Evolutionary conservation across 306 rosid species (phyloP), one percentile per base, ranked within the genome.

Genomic region (Elaeagnus macrophylla): DNA sequence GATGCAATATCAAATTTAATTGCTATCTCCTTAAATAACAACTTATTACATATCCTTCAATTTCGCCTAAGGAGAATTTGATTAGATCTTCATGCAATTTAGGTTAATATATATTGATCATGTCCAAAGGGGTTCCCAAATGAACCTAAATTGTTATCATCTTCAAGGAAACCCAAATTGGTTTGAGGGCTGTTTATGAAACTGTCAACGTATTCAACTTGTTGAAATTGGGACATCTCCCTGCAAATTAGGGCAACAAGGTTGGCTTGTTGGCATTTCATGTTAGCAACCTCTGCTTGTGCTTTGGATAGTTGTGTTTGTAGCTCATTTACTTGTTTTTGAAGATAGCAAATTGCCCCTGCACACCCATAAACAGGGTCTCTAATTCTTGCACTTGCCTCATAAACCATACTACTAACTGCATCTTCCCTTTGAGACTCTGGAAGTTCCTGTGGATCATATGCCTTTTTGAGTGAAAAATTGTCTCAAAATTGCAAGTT

Each of bases 311-410:
- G 35, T 65, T 88, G 96, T 54, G 94, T 66, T 42, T 79, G 96
- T 19, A 88, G 74, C 36, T 62, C 54, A 50, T 88, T 90, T 53
- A 88, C 82, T 19, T 88, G 96, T 42, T 79, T 85, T 12, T 88
- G 96, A 20, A 88, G 78, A 14, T 88, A 81, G 2, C 88, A 84
- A 7, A 88, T 88, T 12, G 96, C 94, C 47, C 96, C 96, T 0
- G 76, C 96, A 1, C 94, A 88, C 8, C 96, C 96, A 35, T 88
- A 88, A 20, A 88, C 94, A 1, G 96, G 96, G 62, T 88, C 96
- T 1, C 96, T 66, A 2, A 88, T 85, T 54, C 96, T 72, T 3
- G 96, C 96, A 39, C 84, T 88, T 1, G 96, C 96, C 53, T 88
- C 96, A 39, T 88, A 88, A 36, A 88, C 96, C 77, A 88, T 83